A percentile compares a stretch with the other conserved stretches of the same genome.
These are phyloP conservation scores for Penicillium carneum DNA, from an alignment of 2,329 filamentous ascomycete genomes.

Conservation along the genomic window DNA sequence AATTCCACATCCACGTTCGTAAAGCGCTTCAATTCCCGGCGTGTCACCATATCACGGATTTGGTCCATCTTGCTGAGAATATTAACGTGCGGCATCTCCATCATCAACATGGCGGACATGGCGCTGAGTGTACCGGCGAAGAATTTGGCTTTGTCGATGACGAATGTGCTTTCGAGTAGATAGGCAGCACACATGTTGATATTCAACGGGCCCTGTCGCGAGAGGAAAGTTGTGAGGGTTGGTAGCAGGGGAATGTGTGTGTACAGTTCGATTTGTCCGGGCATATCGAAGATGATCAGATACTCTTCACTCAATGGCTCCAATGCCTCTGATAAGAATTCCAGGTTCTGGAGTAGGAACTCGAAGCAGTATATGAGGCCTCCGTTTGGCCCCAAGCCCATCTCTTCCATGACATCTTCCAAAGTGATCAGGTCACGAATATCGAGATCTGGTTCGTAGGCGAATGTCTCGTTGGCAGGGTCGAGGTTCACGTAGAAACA, in stretches of 20 bases:
- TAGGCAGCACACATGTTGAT: slow-evolving; percentile 93
- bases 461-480: slow-evolving; percentile 90
- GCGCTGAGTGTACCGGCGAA: slow-evolving; percentile 93
- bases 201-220: slow-evolving; percentile 78
- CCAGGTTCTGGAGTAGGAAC: slow-evolving; percentile 90
- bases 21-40: slow-evolving; percentile 88
- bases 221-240: slow-evolving; percentile 80
- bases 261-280: slow-evolving; percentile 97
- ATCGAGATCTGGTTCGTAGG: slow-evolving; percentile 89
- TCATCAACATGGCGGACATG: slow-evolving; percentile 99
- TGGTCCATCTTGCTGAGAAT: slow-evolving; percentile 98
- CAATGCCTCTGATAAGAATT: slow-evolving; percentile 85
- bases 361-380: slow-evolving; percentile 96
- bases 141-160: slow-evolving; percentile 95
- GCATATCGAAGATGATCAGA: slow-evolving; percentile 97
- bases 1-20: slow-evolving; percentile 83
- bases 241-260: slow-evolving; percentile 94
- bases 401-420: slow-evolving; percentile 95
- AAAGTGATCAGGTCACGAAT: slow-evolving; percentile 94
- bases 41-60: slow-evolving; percentile 84
- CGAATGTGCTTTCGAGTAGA: slow-evolving; percentile 92
- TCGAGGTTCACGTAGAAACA: slow-evolving; percentile 99
- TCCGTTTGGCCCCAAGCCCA: slow-evolving; percentile 87
- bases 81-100: slow-evolving; percentile 95
- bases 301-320: slow-evolving; percentile 91